Percentiles rank a stretch among this genome's conserved stretches.
Evolutionary conservation across 1,284 basidiomycete species (phyloP).

Genomic region (Sphagnurus paluster): DNA sequence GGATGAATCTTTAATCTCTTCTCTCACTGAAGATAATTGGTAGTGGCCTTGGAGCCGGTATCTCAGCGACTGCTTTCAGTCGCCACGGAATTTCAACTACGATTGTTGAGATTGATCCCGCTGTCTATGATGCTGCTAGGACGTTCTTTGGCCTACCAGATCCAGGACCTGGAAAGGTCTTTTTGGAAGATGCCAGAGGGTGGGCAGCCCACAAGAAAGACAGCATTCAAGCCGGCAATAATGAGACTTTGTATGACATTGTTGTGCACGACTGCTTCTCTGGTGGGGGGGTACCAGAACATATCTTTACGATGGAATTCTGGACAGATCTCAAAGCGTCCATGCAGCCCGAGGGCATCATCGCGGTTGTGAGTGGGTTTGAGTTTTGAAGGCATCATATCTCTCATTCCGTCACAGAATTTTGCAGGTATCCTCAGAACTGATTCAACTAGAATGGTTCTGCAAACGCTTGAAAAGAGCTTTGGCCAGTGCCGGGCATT

Average conservation of each 20-base stretch:
- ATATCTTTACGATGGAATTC: constrained; percentile 82
- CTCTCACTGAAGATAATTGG: not conserved
- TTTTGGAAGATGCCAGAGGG: constrained; percentile 72
- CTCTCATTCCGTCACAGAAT: constrained; percentile 28
- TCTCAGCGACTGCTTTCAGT: constrained; percentile 73
- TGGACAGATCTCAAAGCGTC: constrained; percentile 70
- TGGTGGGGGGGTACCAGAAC: constrained; percentile 81
- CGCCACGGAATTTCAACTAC: constrained; percentile 69
- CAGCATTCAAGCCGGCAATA: constrained; percentile 29
- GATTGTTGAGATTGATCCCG: constrained; percentile 85
- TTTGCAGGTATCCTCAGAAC: constrained; percentile 67
- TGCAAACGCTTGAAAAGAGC: constrained; percentile 62
- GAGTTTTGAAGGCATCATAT: not conserved
- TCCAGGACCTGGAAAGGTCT: constrained; percentile 54
- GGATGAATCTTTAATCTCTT: not conserved
- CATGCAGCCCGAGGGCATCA: constrained; percentile 70
- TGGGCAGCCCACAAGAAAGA: constrained; percentile 54
- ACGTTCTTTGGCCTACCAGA: constrained; percentile 77
- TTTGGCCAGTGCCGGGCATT: constrained; percentile 83
- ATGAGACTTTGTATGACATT: constrained; percentile 57
- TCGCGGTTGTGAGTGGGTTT: constrained; percentile 70
- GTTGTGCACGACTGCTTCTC: constrained; percentile 92
- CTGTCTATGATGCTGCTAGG: constrained; percentile 81
- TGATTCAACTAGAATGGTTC: constrained; percentile 62
- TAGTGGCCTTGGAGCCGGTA: constrained; percentile 82